Percentiles rank a stretch among this genome's conserved stretches.
phyloP scores from a whole-genome alignment of 768 basidiomycete genomes.

The Serendipita vermifera region DNA sequence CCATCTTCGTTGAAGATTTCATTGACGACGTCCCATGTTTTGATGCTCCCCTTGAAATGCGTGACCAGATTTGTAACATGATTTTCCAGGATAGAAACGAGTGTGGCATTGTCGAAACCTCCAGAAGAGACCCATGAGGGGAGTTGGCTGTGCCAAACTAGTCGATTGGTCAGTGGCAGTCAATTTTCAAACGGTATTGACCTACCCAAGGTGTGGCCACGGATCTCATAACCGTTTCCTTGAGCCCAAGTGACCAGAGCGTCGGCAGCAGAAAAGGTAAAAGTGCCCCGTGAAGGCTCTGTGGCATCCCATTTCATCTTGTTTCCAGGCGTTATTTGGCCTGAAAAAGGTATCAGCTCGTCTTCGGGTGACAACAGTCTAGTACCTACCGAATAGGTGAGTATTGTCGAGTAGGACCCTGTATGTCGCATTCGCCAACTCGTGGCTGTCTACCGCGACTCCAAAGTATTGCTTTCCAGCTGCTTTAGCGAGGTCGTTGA shows the following conservation, averaged over 20 bases:
- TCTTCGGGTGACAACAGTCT: background rate
- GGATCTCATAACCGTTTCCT: conserved; percentile 33
- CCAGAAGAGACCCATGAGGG: conserved; percentile 28
- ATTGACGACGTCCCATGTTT: conserved; percentile 24
- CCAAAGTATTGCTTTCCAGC: conserved; percentile 30
- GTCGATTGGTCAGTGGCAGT: background rate
- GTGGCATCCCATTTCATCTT: conserved; percentile 46
- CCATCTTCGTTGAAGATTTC: conserved; percentile 44
- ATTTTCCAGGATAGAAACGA: conserved; percentile 28
- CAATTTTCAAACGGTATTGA: background rate
- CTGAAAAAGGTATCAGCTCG: background rate
- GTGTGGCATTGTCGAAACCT: conserved; percentile 15
- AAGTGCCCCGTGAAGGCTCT: conserved; percentile 35
- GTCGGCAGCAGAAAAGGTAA: conserved; percentile 36
- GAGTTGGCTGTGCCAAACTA: conserved; percentile 43
- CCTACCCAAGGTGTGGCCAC: conserved; percentile 21
- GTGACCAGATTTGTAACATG: conserved; percentile 38
- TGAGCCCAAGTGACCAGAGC: conserved; percentile 30
- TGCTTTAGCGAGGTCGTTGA: background rate
- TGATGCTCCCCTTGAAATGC: conserved; percentile 43
- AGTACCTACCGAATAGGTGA: conserved; percentile 24
- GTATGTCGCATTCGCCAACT: conserved; percentile 33
- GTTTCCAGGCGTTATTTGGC: conserved; percentile 36
- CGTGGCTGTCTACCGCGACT: conserved; percentile 36
- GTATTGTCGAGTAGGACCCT: conserved; percentile 28